Percentiles rank a stretch among this genome's conserved stretches.
phyloP scores from a whole-genome alignment of 139 green algal species.

The Ettlia oleoabundans region DNA sequence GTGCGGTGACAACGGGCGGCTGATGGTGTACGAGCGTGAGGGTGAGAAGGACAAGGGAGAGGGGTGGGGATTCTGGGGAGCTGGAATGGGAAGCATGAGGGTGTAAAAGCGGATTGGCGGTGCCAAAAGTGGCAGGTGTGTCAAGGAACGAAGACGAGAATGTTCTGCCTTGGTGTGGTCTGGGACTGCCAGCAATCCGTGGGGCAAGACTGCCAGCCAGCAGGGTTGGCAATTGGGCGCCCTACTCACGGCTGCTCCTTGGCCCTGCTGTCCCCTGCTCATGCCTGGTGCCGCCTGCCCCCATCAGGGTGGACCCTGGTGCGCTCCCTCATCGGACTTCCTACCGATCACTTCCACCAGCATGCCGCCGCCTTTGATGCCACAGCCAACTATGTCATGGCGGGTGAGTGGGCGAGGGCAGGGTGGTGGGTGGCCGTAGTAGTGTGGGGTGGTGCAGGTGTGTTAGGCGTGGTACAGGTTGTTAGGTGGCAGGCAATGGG shows the following conservation, averaged over 20 bases:
- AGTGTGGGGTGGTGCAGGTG: neutral
- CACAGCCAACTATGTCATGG: slow-evolving; percentile 43
- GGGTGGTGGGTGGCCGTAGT: neutral
- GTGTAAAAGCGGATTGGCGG: no score
- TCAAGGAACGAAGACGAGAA: no score
- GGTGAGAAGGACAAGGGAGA: slow-evolving; percentile 14
- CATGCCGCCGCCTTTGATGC: slow-evolving; percentile 34
- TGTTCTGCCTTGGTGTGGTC: no score
- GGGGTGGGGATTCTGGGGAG: neutral
- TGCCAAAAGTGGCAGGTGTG: no score
- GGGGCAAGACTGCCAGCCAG: no score
- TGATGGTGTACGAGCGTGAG: slow-evolving; percentile 54
- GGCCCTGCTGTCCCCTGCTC: neutral
- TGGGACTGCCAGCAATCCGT: no score
- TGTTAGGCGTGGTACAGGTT: no score
- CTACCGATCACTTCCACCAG: slow-evolving; percentile 52
- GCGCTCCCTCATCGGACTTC: slow-evolving; percentile 50
- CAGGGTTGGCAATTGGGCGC: no score
- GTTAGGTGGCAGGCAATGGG: no score
- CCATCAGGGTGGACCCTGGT: slow-evolving; percentile 46
- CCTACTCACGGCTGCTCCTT: no score
- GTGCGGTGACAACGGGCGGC: slow-evolving; percentile 58
- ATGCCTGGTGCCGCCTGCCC: no score
- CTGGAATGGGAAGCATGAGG: no score
- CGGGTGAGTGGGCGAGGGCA: slow-evolving; percentile 1